These are phyloP conservation scores for Xylariaceae sp. DNA, from an alignment of 2,329 filamentous ascomycete genomes.

Conservation along the genomic window DNA sequence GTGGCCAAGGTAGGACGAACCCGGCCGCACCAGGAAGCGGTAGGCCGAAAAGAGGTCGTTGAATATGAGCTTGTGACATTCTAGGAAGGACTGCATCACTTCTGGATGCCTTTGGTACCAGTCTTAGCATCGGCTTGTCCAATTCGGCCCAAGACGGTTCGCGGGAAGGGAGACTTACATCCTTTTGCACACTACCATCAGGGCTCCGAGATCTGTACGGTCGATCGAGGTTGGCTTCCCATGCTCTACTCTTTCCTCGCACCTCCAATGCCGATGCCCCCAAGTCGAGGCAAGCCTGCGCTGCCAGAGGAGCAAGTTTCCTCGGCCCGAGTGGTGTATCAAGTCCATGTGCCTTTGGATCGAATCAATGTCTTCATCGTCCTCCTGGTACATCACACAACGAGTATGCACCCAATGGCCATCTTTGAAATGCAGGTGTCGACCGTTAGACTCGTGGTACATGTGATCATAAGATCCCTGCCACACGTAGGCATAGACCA, in stretches of 20 bases:
- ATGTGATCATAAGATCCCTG: conserved; percentile 32
- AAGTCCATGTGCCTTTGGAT: conserved; percentile 40
- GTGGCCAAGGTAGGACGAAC: conserved; percentile 31
- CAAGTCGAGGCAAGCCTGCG: conserved; percentile 38
- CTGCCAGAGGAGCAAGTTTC: conserved; percentile 38
- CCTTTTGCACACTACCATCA: conserved; percentile 41
- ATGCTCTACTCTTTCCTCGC: conserved; percentile 37
- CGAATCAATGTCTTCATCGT: conserved; percentile 35
- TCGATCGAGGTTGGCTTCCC: conserved; percentile 32
- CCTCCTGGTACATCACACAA: conserved; percentile 39
- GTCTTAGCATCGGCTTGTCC: conserved; percentile 15
- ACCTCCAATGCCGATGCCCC: conserved; percentile 43
- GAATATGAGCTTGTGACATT: conserved; percentile 40
- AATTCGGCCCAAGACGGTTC: neutral
- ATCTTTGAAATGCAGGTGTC: conserved; percentile 39
- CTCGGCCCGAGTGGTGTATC: conserved; percentile 25
- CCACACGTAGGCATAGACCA: conserved; percentile 40
- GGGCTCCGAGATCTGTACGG: conserved; percentile 34
- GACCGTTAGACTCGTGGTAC: conserved; percentile 35
- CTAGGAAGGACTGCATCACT: conserved; percentile 40
- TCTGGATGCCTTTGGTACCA: conserved; percentile 38
- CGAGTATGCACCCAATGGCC: conserved; percentile 38
- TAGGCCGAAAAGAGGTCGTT: conserved; percentile 39
- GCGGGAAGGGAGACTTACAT: conserved; percentile 35
- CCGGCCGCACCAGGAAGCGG: conserved; percentile 36